Base-by-base conservation (phyloP, 2,329 filamentous ascomycete species). In the Coniochaeta sp. region DNA sequence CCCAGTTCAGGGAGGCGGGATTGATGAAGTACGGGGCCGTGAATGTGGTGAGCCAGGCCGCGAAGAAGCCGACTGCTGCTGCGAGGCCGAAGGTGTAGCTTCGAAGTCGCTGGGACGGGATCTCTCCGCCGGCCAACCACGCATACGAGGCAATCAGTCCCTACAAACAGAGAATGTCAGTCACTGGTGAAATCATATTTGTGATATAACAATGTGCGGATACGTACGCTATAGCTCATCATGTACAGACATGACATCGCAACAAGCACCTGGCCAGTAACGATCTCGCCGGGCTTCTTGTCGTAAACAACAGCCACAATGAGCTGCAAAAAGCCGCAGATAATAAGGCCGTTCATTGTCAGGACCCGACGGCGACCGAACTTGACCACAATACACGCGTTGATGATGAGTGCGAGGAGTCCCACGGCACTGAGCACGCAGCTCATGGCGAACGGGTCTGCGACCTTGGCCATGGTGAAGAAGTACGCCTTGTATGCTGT, bases 21-120 rank as follows among this genome's bases (percentile, higher is more conserved):
- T 82, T 81, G 64, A 82, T 81, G 63, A 82, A 82, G 66, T 82
- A 82, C 1, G 79, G 79, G 6, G 79, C 79, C 0, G 80, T 82
- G 63, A 82, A 82, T 0, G 78, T 80, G 0, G 78, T 77, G 7
- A 78, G 71, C 79, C 79, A 81, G 16, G 79, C 79, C 6, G 75
- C 77, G n/a, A 80, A 69, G 64, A 82, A 82, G 1, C 75, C 78
- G 22, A 77, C 70, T 2, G 78, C 76, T 11, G 79, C 75, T 1
- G 79, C 79, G 22, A 77, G 68, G 56, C 80, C 80, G 59, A 82
- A 81, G 0, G 80, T 82, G 63, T 82, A 78, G 16, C 74, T 77
- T 43, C 80, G 77, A 8, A 82, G 73, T 14, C 79, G 73, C 64
- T 82, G 79, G 1, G 79, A 80, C 8, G 80, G 79, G 28, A 82